Percentiles rank a stretch among this genome's conserved stretches.
These are phyloP conservation scores for Pontederia paniculata DNA, from an alignment of 176 grass and related monocot species.

Conservation along the genomic window DNA sequence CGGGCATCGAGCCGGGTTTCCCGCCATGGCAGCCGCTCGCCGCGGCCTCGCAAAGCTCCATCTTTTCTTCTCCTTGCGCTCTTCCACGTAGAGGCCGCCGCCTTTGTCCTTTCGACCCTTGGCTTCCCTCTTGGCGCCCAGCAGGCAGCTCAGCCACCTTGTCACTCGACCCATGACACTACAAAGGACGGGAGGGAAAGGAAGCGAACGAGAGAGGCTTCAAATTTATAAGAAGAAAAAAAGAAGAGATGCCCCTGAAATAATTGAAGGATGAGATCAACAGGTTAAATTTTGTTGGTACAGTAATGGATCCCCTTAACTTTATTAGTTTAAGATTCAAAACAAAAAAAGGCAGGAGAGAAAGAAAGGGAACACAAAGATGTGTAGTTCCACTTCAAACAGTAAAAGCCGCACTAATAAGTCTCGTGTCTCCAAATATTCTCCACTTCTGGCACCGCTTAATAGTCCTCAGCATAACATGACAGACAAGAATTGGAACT, in stretches of 20 bases:
- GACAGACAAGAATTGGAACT: neutral
- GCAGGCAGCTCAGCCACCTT: conserved; percentile 62
- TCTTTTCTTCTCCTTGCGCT: conserved; percentile 38
- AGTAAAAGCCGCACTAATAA: neutral
- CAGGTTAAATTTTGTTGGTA: neutral
- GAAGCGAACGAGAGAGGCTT: neutral
- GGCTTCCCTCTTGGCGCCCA: conserved; percentile 32
- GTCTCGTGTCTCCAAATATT: conserved; percentile 12
- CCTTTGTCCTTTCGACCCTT: conserved; percentile 20
- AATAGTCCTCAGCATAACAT: neutral
- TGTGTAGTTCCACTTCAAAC: conserved; percentile 4
- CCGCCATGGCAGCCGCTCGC: conserved; percentile 5
- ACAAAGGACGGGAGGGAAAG: neutral
- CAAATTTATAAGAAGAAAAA: neutral
- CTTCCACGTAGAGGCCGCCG: neutral
- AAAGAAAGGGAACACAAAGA: neutral
- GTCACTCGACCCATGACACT: conserved; percentile 39
- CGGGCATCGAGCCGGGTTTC: neutral
- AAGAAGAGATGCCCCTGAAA: neutral
- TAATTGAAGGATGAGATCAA: neutral
- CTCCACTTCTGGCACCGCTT: neutral
- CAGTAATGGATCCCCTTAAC: neutral
- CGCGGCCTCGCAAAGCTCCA: conserved; percentile 73
- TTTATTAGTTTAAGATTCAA: neutral
- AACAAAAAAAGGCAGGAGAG: neutral